Evolutionary conservation across 805 yeast genomes (phyloP), one percentile per base, ranked within the genome.

Genomic region (Monosporozyma servazzii): DNA sequence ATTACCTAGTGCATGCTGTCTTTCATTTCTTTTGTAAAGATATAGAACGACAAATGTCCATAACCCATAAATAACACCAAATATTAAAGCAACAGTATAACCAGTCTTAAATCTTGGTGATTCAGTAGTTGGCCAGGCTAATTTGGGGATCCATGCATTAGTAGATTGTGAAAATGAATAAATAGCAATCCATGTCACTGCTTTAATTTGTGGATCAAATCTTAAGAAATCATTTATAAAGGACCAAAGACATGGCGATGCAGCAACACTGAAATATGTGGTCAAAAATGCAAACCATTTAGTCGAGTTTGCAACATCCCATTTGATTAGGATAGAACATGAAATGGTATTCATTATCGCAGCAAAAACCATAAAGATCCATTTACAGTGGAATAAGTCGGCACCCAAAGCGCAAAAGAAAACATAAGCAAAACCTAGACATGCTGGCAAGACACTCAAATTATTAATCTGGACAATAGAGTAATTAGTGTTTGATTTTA

Each of bases 201-300:
- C 78, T 58, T 81, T 71, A 45, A 75, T 72, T 53, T 79, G 76
- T 13, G 78, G 78, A 60, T 80, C 82, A 52, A 76, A 70, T 54
- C 86, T 71, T 53, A 80, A 70, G 49, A 80, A 74, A 64, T 80
- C 86, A 58, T 76, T 76, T 51, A 77, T 77, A 71, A 77, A 75
- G 1, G 82, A 74, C 71, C 80, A 78, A 47, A 80, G 65, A 46
- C 81, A 81, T 0, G 86, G 82, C 2, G 84, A 80, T 63, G 78
- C 78, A 17, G 85, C 77, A 75, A 83, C 81, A 13, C 81, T 77
- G 63, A 79, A 78, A 59, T 80, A 81, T 20, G 78, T 79, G 47
- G 77, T 71, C 58, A 80, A 71, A 62, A 77, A 81, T 0, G 81
- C 86, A 69, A 75, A 79, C 85, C 86, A 80, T 64, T 81, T 80